These are phyloP conservation scores for Kwoniella shivajii DNA, from an alignment of 1,284 basidiomycete species.

Conservation along the genomic window DNA sequence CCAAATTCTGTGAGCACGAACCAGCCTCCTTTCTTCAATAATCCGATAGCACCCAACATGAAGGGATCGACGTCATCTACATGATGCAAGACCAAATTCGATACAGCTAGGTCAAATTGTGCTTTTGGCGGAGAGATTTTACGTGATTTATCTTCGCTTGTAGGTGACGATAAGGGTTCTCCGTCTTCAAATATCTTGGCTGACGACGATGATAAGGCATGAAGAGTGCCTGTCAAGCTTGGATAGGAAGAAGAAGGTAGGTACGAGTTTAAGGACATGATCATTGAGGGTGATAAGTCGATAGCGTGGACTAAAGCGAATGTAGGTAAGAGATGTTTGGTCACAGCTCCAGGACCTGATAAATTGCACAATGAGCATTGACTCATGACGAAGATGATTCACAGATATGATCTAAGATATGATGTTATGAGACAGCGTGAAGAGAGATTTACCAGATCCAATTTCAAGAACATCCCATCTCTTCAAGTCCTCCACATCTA, in stretches of 20 bases:
- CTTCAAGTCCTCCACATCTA: slow-evolving; percentile 12
- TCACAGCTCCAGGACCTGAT: slow-evolving; percentile 42
- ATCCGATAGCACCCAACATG: slow-evolving; percentile 27
- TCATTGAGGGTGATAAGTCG: slow-evolving; percentile 41
- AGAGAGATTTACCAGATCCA: slow-evolving; percentile 32
- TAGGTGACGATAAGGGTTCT: slow-evolving; percentile 23
- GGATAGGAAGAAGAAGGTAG: slow-evolving; percentile 7
- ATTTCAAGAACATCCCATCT: slow-evolving; percentile 35
- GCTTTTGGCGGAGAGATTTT: slow-evolving; percentile 21
- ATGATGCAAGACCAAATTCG: slow-evolving; percentile 45
- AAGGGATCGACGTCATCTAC: slow-evolving; percentile 34
- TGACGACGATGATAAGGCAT: slow-evolving; percentile 23
- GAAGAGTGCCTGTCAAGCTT: slow-evolving; percentile 23
- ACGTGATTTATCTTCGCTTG: slow-evolving; percentile 17
- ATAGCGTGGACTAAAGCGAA: slow-evolving; percentile 40
- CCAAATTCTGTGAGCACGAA: slow-evolving; percentile 42
- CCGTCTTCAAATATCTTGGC: slow-evolving; percentile 8
- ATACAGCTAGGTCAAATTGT: slow-evolving; percentile 36
- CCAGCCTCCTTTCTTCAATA: slow-evolving; percentile 34
- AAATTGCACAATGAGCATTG: not conserved
- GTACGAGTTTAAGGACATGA: slow-evolving; percentile 25
- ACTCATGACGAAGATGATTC: not conserved
- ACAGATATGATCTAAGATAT: not conserved
- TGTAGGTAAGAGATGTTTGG: slow-evolving; percentile 22
- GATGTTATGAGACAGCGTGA: not conserved